Evolutionary conservation across 306 rosid genomes (phyloP).

Genomic region (Abrus precatorius): DNA sequence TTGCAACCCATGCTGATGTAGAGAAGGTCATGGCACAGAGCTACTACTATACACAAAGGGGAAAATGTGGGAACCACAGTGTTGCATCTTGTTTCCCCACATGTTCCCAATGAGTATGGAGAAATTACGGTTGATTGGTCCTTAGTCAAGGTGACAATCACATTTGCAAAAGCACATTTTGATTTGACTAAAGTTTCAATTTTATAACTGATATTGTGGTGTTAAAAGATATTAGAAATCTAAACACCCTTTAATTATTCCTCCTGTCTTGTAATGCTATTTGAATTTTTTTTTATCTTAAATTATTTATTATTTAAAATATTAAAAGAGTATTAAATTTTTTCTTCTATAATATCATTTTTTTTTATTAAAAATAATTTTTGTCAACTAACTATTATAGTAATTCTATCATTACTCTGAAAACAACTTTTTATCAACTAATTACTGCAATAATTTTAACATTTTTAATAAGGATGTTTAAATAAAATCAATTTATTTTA

Average conservation of each 20-base stretch:
- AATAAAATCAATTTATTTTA: no score
- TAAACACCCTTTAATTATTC: slow-evolving; percentile 30
- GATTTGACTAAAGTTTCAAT: slow-evolving; percentile 38
- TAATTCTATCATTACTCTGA: no score
- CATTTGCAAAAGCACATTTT: slow-evolving; percentile 39
- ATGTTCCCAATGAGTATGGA: slow-evolving; percentile 46
- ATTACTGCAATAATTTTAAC: no score
- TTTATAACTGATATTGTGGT: slow-evolving; percentile 32
- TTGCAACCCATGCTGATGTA: neutral
- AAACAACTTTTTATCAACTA: no score
- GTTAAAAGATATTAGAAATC: slow-evolving; percentile 27
- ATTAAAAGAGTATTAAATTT: no score
- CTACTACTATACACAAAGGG: neutral
- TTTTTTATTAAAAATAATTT: no score
- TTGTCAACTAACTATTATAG: no score
- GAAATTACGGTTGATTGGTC: slow-evolving; percentile 57
- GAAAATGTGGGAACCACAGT: slow-evolving; percentile 35
- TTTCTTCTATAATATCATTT: no score
- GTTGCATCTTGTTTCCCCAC: slow-evolving; percentile 46
- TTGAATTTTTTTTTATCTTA: no score
- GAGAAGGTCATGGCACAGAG: neutral
- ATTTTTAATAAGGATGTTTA: no score
- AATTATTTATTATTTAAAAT: no score
- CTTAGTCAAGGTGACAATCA: slow-evolving; percentile 37
- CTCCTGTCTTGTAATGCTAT: no score